Base-by-base conservation (phyloP, 345 rosid species). In the Eucalyptus lansdowneana region DNA sequence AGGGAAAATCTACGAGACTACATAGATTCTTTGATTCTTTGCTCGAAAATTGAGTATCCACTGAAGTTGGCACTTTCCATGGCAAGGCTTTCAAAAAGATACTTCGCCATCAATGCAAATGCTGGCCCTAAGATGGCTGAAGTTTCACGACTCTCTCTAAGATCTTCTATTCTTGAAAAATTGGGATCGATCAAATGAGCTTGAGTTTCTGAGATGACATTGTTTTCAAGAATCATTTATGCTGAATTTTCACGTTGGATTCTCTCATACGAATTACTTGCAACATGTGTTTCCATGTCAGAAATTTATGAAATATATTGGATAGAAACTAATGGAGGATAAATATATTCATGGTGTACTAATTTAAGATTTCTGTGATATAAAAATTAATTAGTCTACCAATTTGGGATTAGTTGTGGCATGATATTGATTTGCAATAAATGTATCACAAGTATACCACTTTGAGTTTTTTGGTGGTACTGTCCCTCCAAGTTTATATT, bases 371-470 rank as follows among this genome's bases (percentile, higher is more conserved):
- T 37, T 76, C 1, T 76, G 83, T 37, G 47, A 72, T 2, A 5
- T 5, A 3, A 76, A 76, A 21, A 76, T 6, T 21, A 37, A 37
- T 21, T 19, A 72, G 1, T 76, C 83, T 76, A 37, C 3, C 14
- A 21, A 76, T 76, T 76, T 76, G 27, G 5, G 14, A 37, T 76
- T 76, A 10, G 37, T 69, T 37, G 81, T 72, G 8, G 27, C 27
- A 21, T 10, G 8, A 37, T 10, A 19, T 37, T 72, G 2, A 10
- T 10, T 37, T 72, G 81, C 8, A 5, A 72, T 37, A 37, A 72
- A 34, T 37, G 45, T 72, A 21, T 72, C 5, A 6, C 5, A 3
- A 0, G 0, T 19, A 19, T 37, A 37, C 8, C 25, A 11, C 27
- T 72, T 21, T 72, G 2, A 21, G 47, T 10, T 72, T 11, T 29